Percentiles rank a stretch among this genome's conserved stretches.
These are phyloP conservation scores for Gossypium bickii DNA, from an alignment of 345 rosid genomes.

Conservation along the genomic window DNA sequence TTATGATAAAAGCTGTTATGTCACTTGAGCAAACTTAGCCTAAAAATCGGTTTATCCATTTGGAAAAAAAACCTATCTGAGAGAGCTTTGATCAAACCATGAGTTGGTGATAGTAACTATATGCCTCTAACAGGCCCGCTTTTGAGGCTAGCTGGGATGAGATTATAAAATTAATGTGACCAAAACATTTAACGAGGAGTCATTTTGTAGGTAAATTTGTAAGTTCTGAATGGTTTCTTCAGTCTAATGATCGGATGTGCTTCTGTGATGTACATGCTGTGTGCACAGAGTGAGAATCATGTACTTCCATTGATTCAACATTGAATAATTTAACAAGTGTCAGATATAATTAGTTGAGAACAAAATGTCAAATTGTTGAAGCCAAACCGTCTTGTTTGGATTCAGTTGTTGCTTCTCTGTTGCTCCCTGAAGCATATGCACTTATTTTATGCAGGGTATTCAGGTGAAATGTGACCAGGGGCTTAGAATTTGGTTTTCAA, in stretches of 20 bases:
- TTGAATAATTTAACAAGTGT: background rate
- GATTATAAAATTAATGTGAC: background rate
- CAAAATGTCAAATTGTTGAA: background rate
- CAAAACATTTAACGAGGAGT: background rate
- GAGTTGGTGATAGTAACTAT: background rate
- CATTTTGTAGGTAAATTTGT: background rate
- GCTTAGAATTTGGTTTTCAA: background rate
- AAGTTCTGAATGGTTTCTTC: background rate
- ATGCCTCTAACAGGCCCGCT: background rate
- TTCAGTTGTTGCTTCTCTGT: background rate
- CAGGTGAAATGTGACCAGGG: conserved; percentile 3
- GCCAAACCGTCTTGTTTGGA: background rate
- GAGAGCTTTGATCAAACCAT: background rate
- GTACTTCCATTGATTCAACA: background rate
- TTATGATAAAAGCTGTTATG: background rate
- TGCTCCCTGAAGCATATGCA: background rate
- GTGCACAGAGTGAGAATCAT: background rate
- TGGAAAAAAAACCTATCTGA: background rate
- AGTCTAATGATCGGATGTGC: background rate
- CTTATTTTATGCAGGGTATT: conserved; percentile 17
- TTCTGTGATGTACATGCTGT: background rate
- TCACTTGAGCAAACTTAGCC: background rate
- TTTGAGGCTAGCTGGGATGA: conserved; percentile 1
- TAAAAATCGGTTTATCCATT: background rate
- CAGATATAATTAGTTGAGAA: background rate